Evolutionary conservation across 2,329 filamentous ascomycete genomes (phyloP), one percentile per base, ranked within the genome.

Genomic region (Sporothrix mexicana): DNA sequence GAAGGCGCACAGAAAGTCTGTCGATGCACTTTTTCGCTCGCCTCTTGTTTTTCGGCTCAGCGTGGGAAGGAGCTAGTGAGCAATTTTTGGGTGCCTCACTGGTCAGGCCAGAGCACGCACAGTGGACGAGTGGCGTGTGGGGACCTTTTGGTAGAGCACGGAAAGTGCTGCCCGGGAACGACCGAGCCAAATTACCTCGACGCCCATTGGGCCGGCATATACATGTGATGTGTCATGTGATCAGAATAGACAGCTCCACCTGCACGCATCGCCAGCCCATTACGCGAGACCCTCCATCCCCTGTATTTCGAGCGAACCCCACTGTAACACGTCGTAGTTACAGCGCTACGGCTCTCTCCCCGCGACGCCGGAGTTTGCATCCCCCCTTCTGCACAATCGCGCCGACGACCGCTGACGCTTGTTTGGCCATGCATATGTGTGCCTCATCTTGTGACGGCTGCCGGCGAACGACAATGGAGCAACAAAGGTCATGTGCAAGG

Each of bases 181-280:
- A 74, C 74, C 74, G 74, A 67, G 45, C 53, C 47, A 69, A 45
- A 76, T 74, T 76, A 73, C 72, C 68, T 75, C 23, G 41, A 49
- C 20, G 43, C 66, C 66, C 53, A 66, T 59, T 61, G 71, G 53
- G 45, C 64, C 20, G 23, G 23, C 13, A 9, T 1, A 8, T n/a
- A 7, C 70, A 72, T 61, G 73, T 74, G 73, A 57, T 3, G 6
- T 15, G 36, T 55, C 70, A 68, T 43, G 70, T 67, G 70, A 62
- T 12, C 51, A 25, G 13, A 30, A 10, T 25, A 55, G 23, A 2
- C n/a, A 55, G 25, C 25, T 36, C 62, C 41, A 49, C 45, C 15
- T 25, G 7, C 36, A 12, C 12, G 20, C 51, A 25, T n/a, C 51
- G n/a, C 8, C 30, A 36, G 30, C 30, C 30, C 30, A 36, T 36